Evolutionary conservation across 2,329 filamentous ascomycete genomes (phyloP), one percentile per base, ranked within the genome.

Genomic region (Sarocladiaceae sp.): DNA sequence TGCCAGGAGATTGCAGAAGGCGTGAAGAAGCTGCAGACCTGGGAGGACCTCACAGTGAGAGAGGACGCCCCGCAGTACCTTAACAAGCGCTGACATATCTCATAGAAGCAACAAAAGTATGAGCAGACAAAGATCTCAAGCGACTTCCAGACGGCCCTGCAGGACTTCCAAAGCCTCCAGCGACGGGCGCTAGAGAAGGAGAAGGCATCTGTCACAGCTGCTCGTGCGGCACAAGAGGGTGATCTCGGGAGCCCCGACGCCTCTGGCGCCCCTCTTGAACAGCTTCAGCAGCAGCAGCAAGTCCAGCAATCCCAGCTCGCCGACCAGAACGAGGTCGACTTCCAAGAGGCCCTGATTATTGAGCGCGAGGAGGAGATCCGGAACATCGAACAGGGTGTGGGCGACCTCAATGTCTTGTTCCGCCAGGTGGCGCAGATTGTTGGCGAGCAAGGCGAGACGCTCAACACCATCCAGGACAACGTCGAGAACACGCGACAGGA

Each of bases 341-440:
- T 96, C 69, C 93, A 98, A 60, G 93, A 98, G 55, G 83, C 85
- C 13, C 73, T 98, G 47, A 98, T 98, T 59, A 83, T 94, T 49
- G 91, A 98, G 72, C 89, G 94, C 44, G 93, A 98, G 65, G 82
- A 88, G 46, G 93, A 98, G 69, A 98, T 98, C 53, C 83, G 90
- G 50, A 94, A 95, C 61, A 98, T 98, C 57, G 93, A 97, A 68
- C 90, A 96, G 64, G 89, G 87, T 45, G 93, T 98, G 6, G 86
- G 86, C 45, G 93, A 98, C 58, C 71, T 98, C 50, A 98, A 98
- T 57, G 93, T 97, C 58, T 76, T 98, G 33, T 98, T 98, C 73
- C 78, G 90, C 50, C 91, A 98, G 69, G 89, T 98, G n/a, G 93
- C 91, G 37, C 89, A 95, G 63, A 96, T 98, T 63, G 90, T 98